phyloP scores from a whole-genome alignment of 768 basidiomycete genomes.

The Lactarius psammicola region DNA sequence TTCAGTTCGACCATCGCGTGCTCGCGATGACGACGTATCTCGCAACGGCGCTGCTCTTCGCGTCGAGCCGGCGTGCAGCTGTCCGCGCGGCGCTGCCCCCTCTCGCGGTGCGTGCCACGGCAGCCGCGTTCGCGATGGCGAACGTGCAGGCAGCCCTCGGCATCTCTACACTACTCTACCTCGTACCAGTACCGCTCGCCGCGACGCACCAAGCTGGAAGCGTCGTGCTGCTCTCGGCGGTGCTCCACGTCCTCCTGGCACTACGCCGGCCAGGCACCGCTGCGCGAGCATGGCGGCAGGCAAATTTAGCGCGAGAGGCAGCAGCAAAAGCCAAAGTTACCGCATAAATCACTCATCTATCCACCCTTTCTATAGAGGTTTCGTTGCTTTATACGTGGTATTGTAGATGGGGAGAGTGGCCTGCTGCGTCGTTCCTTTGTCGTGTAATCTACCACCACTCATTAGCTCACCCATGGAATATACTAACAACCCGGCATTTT shows the following conservation, averaged over 20 bases:
- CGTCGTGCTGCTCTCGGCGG: conserved; percentile 78
- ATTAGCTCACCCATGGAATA: too few species aligned
- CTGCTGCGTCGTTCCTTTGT: background rate
- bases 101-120: conserved; percentile 49
- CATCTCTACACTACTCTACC: conserved; percentile 81
- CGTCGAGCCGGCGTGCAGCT: conserved; percentile 52
- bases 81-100: conserved; percentile 56
- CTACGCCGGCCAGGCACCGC: conserved; percentile 68
- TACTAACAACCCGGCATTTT: too few species aligned
- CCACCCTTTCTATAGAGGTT: background rate
- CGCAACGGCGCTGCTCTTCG: conserved; percentile 61
- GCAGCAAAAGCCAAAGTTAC: background rate
- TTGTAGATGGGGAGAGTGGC: background rate
- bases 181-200: conserved; percentile 90
- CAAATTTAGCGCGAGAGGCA: conserved; percentile 27
- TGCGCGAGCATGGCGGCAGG: conserved; percentile 61
- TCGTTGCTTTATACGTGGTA: too few species aligned
- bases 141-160: conserved; percentile 80
- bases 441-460: too few species aligned
- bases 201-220: conserved; percentile 96
- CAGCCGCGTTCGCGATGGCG: conserved; percentile 70
- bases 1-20: conserved; percentile 94
- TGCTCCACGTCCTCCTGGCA: conserved; percentile 72
- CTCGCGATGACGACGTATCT: conserved; percentile 89
- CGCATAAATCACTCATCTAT: background rate